These are phyloP conservation scores for Calonectria pauciramosa DNA, from an alignment of 2,329 filamentous ascomycete species.

Conservation along the genomic window DNA sequence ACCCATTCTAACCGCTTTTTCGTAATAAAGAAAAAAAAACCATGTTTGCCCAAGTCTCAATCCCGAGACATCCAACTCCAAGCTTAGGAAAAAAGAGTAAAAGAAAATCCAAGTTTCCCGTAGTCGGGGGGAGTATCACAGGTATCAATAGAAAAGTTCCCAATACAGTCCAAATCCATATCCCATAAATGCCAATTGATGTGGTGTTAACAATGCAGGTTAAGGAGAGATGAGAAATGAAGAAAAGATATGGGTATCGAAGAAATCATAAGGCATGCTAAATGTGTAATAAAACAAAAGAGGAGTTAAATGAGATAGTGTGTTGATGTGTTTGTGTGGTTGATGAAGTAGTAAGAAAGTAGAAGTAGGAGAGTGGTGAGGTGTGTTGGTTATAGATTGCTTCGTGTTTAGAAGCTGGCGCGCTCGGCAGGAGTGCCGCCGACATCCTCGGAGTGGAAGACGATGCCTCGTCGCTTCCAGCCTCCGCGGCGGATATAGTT, in stretches of 20 bases:
- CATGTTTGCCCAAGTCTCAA: not conserved
- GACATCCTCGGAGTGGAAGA: conserved; percentile 55
- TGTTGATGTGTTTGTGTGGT: not conserved
- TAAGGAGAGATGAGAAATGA: conserved; percentile 28
- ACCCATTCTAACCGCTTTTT: conserved; percentile 15
- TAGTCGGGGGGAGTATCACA: conserved; percentile 11
- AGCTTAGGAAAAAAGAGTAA: conserved; percentile 14
- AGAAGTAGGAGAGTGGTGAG: conserved; percentile 14
- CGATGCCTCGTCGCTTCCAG: conserved; percentile 59
- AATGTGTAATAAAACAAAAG: not conserved
- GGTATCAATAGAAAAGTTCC: conserved; percentile 10
- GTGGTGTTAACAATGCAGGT: conserved; percentile 24
- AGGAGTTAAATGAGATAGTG: not conserved
- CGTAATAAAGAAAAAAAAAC: conserved; percentile 4
- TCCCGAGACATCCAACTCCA: conserved; percentile 21
- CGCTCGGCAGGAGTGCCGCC: conserved; percentile 33
- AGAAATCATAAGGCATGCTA: conserved; percentile 39
- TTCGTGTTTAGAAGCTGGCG: conserved; percentile 40
- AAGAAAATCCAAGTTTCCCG: conserved; percentile 14
- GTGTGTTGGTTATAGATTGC: not conserved
- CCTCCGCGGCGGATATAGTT: conserved; percentile 59
- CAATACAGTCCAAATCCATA: conserved; percentile 5
- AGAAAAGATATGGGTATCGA: conserved; percentile 41
- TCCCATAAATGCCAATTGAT: conserved; percentile 19
- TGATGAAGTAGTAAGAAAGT: not conserved